Conservation (phyloP, 1,139 yeast species). For the Spencermartinsiella ligniputridi region DNA sequence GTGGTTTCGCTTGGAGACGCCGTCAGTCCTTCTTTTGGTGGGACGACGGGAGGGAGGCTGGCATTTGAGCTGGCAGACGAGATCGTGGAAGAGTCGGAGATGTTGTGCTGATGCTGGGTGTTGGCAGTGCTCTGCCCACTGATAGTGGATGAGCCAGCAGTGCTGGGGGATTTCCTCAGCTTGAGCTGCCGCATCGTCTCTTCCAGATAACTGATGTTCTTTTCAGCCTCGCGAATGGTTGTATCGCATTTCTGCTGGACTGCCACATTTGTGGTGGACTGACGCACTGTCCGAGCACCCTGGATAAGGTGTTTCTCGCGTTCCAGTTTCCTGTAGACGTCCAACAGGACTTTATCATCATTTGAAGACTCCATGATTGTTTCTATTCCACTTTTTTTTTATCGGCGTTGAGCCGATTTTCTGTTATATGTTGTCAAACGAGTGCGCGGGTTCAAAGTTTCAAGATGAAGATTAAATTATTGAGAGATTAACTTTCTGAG, state of each 20-base stretch:
- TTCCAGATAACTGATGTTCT: constrained; percentile 82
- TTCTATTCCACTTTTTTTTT: too few relatives aligned
- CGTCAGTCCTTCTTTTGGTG: neutral
- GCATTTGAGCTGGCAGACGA: constrained; percentile 10
- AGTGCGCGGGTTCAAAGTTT: too few relatives aligned
- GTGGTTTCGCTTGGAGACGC: neutral
- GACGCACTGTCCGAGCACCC: constrained; percentile 79
- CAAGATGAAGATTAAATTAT: too few relatives aligned
- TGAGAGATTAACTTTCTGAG: too few relatives aligned
- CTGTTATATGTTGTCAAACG: too few relatives aligned
- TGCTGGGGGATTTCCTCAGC: constrained; percentile 25
- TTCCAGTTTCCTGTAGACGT: constrained; percentile 77
- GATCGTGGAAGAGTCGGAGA: constrained; percentile 14
- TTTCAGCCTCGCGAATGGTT: constrained; percentile 84
- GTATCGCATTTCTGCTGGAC: constrained; percentile 91
- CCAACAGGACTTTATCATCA: constrained; percentile 40
- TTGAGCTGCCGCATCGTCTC: constrained; percentile 67
- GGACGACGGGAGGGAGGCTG: constrained; percentile 5
- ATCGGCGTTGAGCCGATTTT: too few relatives aligned
- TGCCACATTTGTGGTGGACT: constrained; percentile 67
- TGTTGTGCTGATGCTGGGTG: constrained; percentile 12
- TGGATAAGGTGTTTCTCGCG: constrained; percentile 82
- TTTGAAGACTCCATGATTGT: constrained; percentile 7
- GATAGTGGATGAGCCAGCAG: constrained; percentile 4
- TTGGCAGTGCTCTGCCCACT: neutral